These are phyloP conservation scores for Tolypocladium paradoxum DNA, from an alignment of 2,329 filamentous ascomycete species.

Conservation along the genomic window DNA sequence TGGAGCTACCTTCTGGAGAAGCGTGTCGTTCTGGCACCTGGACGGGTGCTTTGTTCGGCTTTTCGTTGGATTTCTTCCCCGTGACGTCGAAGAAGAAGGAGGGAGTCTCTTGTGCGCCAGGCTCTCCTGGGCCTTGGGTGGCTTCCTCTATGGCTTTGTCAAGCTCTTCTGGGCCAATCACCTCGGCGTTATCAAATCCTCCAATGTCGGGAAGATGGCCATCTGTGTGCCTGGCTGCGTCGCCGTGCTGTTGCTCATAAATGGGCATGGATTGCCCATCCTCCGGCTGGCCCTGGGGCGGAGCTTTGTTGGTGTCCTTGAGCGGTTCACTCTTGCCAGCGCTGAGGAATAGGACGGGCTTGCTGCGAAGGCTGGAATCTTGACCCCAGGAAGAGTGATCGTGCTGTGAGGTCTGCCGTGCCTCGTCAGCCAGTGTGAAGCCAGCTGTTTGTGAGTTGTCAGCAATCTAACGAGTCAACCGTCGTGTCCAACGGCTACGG, in stretches of 20 bases:
- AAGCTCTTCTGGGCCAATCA: slow-evolving; percentile 10
- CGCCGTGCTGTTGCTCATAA: not conserved
- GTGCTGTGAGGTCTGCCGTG: slow-evolving; percentile 35
- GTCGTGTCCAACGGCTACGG: not conserved
- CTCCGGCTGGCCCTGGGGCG: not conserved
- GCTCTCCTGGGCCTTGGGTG: not conserved
- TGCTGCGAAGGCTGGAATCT: slow-evolving; percentile 32
- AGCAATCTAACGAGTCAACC: not conserved
- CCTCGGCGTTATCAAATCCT: not conserved
- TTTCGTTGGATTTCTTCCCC: slow-evolving; percentile 12
- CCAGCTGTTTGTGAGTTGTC: slow-evolving; percentile 7
- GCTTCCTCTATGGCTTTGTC: slow-evolving; percentile 6
- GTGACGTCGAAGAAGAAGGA: slow-evolving; percentile 28
- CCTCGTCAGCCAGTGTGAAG: slow-evolving; percentile 33
- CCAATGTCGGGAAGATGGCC: not conserved
- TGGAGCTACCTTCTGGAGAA: slow-evolving; percentile 33
- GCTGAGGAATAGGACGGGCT: slow-evolving; percentile 42
- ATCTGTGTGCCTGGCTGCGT: not conserved
- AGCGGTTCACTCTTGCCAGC: slow-evolving; percentile 41
- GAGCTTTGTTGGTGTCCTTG: slow-evolving; percentile 24
- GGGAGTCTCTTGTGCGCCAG: not conserved
- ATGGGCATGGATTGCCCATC: not conserved
- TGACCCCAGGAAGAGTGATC: slow-evolving; percentile 28
- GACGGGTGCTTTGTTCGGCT: not conserved
- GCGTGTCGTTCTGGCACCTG: slow-evolving; percentile 9